phyloP scores from a whole-genome alignment of 371 early-diverging fungal genomes.

The Lichtheimia ramosa region DNA sequence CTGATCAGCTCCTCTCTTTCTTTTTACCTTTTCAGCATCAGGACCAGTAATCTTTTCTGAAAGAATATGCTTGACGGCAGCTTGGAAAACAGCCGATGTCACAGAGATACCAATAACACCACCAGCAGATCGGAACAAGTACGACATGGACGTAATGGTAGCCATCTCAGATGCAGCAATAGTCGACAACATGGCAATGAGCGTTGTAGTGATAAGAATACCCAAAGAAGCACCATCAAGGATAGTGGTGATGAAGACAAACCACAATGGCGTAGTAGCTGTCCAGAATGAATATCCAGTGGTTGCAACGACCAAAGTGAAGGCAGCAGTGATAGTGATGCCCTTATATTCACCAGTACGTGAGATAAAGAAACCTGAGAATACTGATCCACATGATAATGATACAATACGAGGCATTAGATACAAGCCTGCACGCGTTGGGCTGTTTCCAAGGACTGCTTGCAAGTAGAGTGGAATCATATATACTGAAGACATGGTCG shows the following conservation, averaged over 20 bases:
- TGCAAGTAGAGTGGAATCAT: slow-evolving; percentile 42
- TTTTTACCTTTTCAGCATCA: slow-evolving; percentile 20
- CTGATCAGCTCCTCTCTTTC: too few species aligned
- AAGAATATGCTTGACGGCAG: slow-evolving; percentile 28
- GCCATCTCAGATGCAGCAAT: slow-evolving; percentile 51
- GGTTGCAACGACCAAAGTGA: slow-evolving; percentile 20
- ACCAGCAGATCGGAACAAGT: slow-evolving; percentile 47
- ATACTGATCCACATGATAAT: slow-evolving; percentile 38
- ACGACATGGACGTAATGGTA: slow-evolving; percentile 47
- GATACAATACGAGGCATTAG: slow-evolving; percentile 34
- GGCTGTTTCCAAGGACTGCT: slow-evolving; percentile 34
- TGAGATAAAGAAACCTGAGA: slow-evolving; percentile 44
- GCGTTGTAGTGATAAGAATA: slow-evolving; percentile 41
- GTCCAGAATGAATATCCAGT: slow-evolving; percentile 29
- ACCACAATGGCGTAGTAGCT: slow-evolving; percentile 13
- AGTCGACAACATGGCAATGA: slow-evolving; percentile 50
- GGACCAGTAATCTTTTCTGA: slow-evolving; percentile 33
- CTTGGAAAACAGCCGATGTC: slow-evolving; percentile 43
- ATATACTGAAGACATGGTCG: slow-evolving; percentile 31
- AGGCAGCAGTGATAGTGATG: slow-evolving; percentile 21
- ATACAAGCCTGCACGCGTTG: slow-evolving; percentile 42
- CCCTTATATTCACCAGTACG: slow-evolving; percentile 42
- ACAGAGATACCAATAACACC: slow-evolving; percentile 44
- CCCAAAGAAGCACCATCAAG: slow-evolving; percentile 49
- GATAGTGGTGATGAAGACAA: slow-evolving; percentile 22